These are phyloP conservation scores for Bipolaris oryzae DNA, from an alignment of 2,329 filamentous ascomycete species.

Conservation along the genomic window DNA sequence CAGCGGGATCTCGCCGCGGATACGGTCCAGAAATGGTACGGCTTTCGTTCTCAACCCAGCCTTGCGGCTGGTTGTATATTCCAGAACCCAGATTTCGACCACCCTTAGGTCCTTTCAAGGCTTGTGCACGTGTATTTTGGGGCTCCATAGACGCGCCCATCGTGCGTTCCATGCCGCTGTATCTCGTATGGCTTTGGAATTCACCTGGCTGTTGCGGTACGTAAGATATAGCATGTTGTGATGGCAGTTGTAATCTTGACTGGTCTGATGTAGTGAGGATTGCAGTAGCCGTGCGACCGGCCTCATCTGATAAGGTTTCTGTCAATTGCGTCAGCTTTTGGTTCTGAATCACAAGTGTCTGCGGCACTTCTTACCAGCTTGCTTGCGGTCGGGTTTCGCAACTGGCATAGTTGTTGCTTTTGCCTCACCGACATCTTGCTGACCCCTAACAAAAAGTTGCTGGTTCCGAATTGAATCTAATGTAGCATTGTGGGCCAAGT, in stretches of 20 bases:
- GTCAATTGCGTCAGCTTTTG: constrained; percentile 15
- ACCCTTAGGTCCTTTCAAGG: constrained; percentile 17
- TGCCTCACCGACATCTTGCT: background rate
- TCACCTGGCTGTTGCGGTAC: constrained; percentile 1
- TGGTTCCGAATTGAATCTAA: background rate
- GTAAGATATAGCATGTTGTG: constrained; percentile 2
- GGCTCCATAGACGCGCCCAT: constrained; percentile 5
- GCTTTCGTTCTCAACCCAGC: constrained; percentile 30
- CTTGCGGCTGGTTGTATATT: constrained; percentile 13
- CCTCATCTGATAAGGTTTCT: constrained; percentile 12
- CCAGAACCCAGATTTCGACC: constrained; percentile 19
- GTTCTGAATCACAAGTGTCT: background rate
- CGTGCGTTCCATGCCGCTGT: constrained; percentile 1
- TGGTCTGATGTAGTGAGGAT: constrained; percentile 1
- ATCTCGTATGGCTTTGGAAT: constrained; percentile 6
- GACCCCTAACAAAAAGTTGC: background rate
- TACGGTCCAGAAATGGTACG: constrained; percentile 21
- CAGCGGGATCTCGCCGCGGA: constrained; percentile 20
- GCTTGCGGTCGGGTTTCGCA: background rate
- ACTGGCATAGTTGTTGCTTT: background rate
- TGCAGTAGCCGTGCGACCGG: background rate
- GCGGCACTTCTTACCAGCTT: constrained; percentile 18
- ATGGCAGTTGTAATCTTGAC: background rate
- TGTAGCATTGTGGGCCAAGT: constrained; percentile 5
- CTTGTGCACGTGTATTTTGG: constrained; percentile 11